These are phyloP conservation scores for Chenopodium formosanum DNA, from an alignment of 148 eudicot genomes.

Conservation along the genomic window DNA sequence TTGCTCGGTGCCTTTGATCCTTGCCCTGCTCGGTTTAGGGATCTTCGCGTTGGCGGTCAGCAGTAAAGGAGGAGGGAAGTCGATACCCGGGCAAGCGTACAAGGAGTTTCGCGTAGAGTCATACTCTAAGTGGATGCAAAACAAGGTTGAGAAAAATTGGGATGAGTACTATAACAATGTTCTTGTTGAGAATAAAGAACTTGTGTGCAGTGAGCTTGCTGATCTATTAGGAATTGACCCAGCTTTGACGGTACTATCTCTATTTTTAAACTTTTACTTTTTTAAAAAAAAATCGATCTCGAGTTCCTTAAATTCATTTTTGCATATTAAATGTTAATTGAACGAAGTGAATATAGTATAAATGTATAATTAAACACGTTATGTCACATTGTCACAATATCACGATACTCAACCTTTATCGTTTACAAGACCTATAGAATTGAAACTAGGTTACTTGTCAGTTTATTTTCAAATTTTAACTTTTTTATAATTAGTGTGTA, in stretches of 20 bases:
- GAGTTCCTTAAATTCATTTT: no score
- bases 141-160: slow-evolving; percentile 5
- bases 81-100: background rate
- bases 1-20: background rate
- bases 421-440: no score
- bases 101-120: background rate
- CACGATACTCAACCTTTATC: no score
- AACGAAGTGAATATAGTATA: no score
- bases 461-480: no score
- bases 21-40: background rate
- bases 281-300: no score
- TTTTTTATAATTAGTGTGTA: no score
- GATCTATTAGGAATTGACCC: background rate
- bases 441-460: no score
- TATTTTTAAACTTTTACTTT: no score
- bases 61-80: background rate
- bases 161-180: background rate
- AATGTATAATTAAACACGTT: no score
- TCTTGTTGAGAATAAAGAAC: background rate
- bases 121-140: slow-evolving; percentile 12
- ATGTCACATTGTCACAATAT: no score
- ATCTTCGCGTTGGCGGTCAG: slow-evolving; percentile 9
- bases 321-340: no score
- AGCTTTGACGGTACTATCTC: background rate
- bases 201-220: background rate